Percentiles rank a stretch among this genome's conserved stretches.
phyloP scores from a whole-genome alignment of 2,329 filamentous ascomycete species.

The Fusarium buharicum region DNA sequence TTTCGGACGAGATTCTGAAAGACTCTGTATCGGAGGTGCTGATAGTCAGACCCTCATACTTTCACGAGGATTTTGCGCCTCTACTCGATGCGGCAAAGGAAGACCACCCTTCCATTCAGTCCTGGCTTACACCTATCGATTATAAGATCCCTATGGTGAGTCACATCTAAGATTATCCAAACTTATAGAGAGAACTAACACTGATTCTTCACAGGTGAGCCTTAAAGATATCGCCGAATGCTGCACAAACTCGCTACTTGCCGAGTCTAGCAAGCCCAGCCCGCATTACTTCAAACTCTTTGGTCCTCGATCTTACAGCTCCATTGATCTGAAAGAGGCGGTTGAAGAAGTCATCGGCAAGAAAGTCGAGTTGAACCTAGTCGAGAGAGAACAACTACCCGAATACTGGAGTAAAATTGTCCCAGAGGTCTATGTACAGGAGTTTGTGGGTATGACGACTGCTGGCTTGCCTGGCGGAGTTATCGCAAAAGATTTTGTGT shows the following conservation, averaged over 20 bases:
- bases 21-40: conserved; percentile 34
- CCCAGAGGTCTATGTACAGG: conserved; percentile 36
- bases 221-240: conserved; percentile 45
- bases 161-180: fast-evolving
- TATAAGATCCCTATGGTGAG: conserved; percentile 49
- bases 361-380: conserved; percentile 34
- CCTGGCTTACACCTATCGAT: conserved; percentile 43
- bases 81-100: conserved; percentile 34
- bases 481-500: conserved; percentile 38
- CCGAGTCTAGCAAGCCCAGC: conserved; percentile 7
- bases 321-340: conserved; percentile 44
- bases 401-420: conserved; percentile 42
- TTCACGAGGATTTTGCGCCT: conserved; percentile 39
- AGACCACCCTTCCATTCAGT: conserved; percentile 43
- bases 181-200: not conserved
- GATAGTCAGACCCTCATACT: conserved; percentile 39
- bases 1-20: conserved; percentile 38
- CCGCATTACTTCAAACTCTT: conserved; percentile 42
- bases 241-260: conserved; percentile 43
- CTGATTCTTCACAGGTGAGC: conserved; percentile 41
- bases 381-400: conserved; percentile 41
- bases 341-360: conserved; percentile 46
- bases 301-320: conserved; percentile 46
- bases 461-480: conserved; percentile 43
- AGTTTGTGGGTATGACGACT: conserved; percentile 46